phyloP scores from a whole-genome alignment of 2,329 filamentous ascomycete species.

The Fusarium sambucinum region DNA sequence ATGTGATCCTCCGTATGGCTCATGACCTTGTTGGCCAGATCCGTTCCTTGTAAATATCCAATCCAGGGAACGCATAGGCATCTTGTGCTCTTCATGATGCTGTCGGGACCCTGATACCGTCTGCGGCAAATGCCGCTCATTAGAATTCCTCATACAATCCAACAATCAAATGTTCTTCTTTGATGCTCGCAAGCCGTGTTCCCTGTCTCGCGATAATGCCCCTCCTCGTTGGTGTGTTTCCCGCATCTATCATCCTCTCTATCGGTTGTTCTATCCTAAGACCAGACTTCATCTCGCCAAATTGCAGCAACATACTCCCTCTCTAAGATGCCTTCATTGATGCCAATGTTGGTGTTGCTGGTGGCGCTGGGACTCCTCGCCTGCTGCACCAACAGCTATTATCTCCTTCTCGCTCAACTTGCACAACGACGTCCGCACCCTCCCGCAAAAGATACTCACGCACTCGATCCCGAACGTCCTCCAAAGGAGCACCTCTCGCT shows the following conservation, averaged over 20 bases:
- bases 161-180: conserved; percentile 9
- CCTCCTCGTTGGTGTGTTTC: conserved; percentile 11
- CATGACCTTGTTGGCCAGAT: no score
- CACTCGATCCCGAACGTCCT: conserved; percentile 86
- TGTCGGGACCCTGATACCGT: conserved; percentile 7
- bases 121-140: conserved; percentile 11
- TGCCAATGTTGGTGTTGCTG: conserved; percentile 49
- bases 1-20: conserved; percentile 35
- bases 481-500: conserved; percentile 76
- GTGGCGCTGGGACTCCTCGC: conserved; percentile 46
- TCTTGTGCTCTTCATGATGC: not conserved
- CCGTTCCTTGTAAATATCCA: conserved; percentile 3
- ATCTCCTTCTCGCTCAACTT: conserved; percentile 89
- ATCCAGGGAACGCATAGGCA: not conserved
- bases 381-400: conserved; percentile 68
- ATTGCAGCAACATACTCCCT: conserved; percentile 9
- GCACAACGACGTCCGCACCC: conserved; percentile 84
- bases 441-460: conserved; percentile 76
- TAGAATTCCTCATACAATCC: conserved; percentile 7
- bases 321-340: conserved; percentile 52
- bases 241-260: conserved; percentile 26
- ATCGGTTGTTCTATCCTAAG: conserved; percentile 19
- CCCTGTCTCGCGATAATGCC: conserved; percentile 2
- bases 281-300: conserved; percentile 21
- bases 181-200: conserved; percentile 17